Evolutionary conservation across 345 rosid species (phyloP).

Genomic region (Leavenworthia alabamica): DNA sequence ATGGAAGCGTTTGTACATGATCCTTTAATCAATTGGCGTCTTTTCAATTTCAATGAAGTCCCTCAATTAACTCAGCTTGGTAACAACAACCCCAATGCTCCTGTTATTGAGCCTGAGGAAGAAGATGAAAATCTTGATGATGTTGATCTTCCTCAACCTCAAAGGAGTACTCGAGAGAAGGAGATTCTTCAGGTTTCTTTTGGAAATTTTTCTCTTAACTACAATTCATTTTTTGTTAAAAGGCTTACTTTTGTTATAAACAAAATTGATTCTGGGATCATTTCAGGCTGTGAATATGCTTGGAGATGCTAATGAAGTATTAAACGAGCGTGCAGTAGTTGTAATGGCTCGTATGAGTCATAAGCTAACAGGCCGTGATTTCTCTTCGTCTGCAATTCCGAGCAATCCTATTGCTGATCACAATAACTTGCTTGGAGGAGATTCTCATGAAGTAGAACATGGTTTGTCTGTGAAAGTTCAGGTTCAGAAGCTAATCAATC

Average conservation of each 20-base stretch:
- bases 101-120: slow-evolving; percentile 44
- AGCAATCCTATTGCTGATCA: slow-evolving; percentile 52
- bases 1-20: slow-evolving; percentile 99
- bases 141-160: slow-evolving; percentile 81
- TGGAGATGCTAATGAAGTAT: slow-evolving; percentile 94
- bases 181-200: slow-evolving; percentile 82
- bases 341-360: slow-evolving; percentile 95
- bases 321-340: slow-evolving; percentile 86
- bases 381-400: slow-evolving; percentile 48
- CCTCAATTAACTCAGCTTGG: slow-evolving; percentile 75
- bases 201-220: neutral
- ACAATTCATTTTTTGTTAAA: neutral
- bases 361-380: slow-evolving; percentile 94
- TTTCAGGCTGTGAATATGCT: slow-evolving; percentile 88
- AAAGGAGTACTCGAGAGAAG: slow-evolving; percentile 83
- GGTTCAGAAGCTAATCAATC: slow-evolving; percentile 86
- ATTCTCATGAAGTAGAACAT: slow-evolving; percentile 80
- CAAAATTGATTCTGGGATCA: neutral
- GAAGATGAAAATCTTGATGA: slow-evolving; percentile 53
- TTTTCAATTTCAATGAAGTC: slow-evolving; percentile 92
- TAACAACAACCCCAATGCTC: slow-evolving; percentile 47
- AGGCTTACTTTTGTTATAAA: neutral
- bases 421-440: slow-evolving; percentile 68
- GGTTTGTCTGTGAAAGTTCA: slow-evolving; percentile 87
- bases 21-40: slow-evolving; percentile 99